Base-by-base conservation (phyloP, 768 basidiomycete species). In the Glaciozyma antarctica region DNA sequence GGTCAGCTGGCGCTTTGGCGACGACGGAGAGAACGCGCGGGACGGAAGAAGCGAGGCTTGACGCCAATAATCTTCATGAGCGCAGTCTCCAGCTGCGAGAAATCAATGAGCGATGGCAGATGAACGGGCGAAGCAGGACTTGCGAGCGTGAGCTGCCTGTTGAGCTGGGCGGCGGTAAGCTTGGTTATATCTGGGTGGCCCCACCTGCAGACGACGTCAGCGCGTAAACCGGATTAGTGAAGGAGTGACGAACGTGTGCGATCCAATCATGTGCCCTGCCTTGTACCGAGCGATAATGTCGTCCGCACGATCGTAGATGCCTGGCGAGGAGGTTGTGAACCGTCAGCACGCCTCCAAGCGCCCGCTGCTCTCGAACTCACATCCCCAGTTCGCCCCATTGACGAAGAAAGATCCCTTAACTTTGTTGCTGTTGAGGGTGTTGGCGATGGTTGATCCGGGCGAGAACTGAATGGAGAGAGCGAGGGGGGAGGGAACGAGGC, bases 31-130 rank as follows among this genome's bases (percentile, higher is more conserved):
- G 21, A 12, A 51, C 49, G 26, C n/a, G 26, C 49, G 9, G 41
- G 59, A 4, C 73, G 65, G 72, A 74, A 72, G 61, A 69, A 56
- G 7, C 60, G 55, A 41, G 72, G 73, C 54, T 69, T 66, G 64
- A 73, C 28, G 19, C 70, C 70, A 41, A 74, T 58, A 52, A 73
- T 74, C 68, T 73, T 74, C 66, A 61, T 63, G 8, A 73, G 45
- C 0, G 73, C 72, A 0, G 55, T 58, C 43, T 73, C 73, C 47
- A 74, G 30, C 53, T 54, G 53, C 16, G 51, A 10, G 24, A n/a
- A 52, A 24, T 3, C 19, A 30, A 3, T 54, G 4, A 32, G 28
- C 16, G 28, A 54, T 15, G 53, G 16, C 5, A 12, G 12, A 19
- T 5, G 28, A 13, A 24, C 6, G 16, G 34, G 30, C 30, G 53